Base-by-base conservation (phyloP, 75 land plant species). In the Cunninghamia lanceolata region DNA sequence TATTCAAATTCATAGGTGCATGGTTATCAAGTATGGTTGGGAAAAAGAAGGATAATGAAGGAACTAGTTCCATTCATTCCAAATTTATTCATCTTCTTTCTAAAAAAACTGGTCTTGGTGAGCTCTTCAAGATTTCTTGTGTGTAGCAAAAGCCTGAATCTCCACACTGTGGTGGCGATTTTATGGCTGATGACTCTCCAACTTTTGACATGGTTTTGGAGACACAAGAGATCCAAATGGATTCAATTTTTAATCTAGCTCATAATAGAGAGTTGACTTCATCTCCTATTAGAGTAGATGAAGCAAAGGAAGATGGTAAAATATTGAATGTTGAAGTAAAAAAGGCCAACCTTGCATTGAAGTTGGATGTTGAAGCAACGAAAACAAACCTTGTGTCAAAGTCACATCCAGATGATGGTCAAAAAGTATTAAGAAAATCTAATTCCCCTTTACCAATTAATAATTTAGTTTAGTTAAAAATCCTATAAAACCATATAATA, bases 61-160 rank as follows among this genome's bases (percentile, higher is more conserved):
- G n/a, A n/a, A n/a, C n/a, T n/a, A n/a, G n/a, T n/a, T n/a, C n/a
- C n/a, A n/a, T n/a, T n/a, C n/a, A n/a, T n/a, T n/a, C n/a, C 79
- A 76, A 42, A 76, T 76, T 76, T 76, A 42, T 76, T 15, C 79
- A 76, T 76, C 79, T 76, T 76, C 79, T 76, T 76, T 16, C 79
- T 15, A 76, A 76, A 35, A 76, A 76, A 42, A 76, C 79, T 76
- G 42, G 79, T 34, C 79, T 76, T 19, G 79, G 79, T 38, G 79
- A 76, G 38, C 79, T 76, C 79, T 76, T 76, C 40, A 76, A 76
- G 79, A 76, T 76, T 76, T 42, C 79, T 15, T 16, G 79, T 76
- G 39, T 42, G 42, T 42, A 38, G 42, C 32, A 38, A 39, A 76
- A 76, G 42, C 1, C 79, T 16, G 43, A 76, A 39, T 39, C 79